Percentiles rank a stretch among this genome's conserved stretches.
Evolutionary conservation across 306 rosid species (phyloP).

Genomic region (Citrullus mucosospermus): DNA sequence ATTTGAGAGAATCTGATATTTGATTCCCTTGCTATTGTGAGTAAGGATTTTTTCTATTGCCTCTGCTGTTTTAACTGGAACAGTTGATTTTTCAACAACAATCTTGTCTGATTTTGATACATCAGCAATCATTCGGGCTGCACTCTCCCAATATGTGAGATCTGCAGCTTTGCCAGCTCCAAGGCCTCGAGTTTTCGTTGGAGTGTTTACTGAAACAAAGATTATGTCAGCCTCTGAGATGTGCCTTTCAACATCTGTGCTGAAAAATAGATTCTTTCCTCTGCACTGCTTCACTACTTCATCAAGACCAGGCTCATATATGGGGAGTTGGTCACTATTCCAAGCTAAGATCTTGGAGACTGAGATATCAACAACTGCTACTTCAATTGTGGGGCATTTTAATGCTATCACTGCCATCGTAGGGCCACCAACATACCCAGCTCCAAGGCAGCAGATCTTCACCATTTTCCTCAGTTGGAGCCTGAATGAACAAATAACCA

Average conservation of each 20-base stretch:
- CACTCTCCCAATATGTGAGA: constrained; percentile 80
- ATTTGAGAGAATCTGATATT: constrained; percentile 56
- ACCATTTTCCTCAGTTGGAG: constrained; percentile 36
- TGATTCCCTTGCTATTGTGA: constrained; percentile 46
- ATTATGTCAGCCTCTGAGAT: constrained; percentile 61
- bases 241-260: constrained; percentile 62
- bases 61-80: constrained; percentile 76
- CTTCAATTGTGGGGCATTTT: constrained; percentile 61
- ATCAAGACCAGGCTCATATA: constrained; percentile 72
- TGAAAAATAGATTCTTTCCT: constrained; percentile 65
- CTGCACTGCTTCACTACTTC: constrained; percentile 58
- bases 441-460: constrained; percentile 82
- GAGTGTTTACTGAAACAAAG: constrained; percentile 69
- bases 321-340: constrained; percentile 69
- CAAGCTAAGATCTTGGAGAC: constrained; percentile 56
- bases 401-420: constrained; percentile 81
- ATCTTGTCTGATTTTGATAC: constrained; percentile 52
- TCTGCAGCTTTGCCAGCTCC: constrained; percentile 88
- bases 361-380: constrained; percentile 70
- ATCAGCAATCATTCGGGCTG: constrained; percentile 69
- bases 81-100: constrained; percentile 83
- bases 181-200: constrained; percentile 54
- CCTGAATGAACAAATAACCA: constrained; percentile 4
- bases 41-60: constrained; percentile 53
- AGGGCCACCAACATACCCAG: constrained; percentile 82